Evolutionary conservation across 129 eudicot species (phyloP).

Genomic region (Tagetes patula): DNA sequence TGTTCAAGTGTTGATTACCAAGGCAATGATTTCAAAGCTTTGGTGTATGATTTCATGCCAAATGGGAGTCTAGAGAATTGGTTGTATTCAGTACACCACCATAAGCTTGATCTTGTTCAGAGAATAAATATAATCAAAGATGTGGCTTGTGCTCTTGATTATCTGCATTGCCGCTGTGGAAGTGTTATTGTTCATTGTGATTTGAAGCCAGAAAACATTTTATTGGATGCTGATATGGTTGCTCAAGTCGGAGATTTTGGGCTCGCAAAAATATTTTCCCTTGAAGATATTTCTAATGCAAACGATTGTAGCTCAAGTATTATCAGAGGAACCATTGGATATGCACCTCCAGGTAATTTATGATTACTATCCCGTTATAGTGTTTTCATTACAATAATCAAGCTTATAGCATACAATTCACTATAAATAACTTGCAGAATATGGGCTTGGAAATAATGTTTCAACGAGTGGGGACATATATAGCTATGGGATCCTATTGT

Average conservation of each 20-base stretch:
- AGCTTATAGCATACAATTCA: neutral
- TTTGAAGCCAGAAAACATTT: conserved; percentile 39
- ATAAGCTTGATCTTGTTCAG: conserved; percentile 18
- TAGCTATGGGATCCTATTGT: conserved; percentile 41
- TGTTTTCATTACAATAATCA: neutral
- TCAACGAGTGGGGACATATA: conserved; percentile 40
- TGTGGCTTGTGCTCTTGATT: conserved; percentile 44
- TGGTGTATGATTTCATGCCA: conserved; percentile 40
- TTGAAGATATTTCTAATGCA: neutral
- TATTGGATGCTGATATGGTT: conserved; percentile 41
- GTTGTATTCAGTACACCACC: conserved; percentile 20
- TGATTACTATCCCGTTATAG: neutral
- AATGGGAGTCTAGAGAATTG: conserved; percentile 38
- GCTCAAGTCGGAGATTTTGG: conserved; percentile 32
- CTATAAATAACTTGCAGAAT: conserved; percentile 29
- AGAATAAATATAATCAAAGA: conserved; percentile 33
- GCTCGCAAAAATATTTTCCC: conserved; percentile 28
- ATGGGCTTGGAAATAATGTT: conserved; percentile 36
- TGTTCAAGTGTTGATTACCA: conserved; percentile 44
- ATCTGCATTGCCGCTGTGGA: conserved; percentile 36
- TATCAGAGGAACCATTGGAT: conserved; percentile 35
- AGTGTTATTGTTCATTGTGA: conserved; percentile 36
- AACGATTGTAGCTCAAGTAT: conserved; percentile 16
- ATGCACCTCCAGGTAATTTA: conserved; percentile 32
- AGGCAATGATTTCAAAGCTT: conserved; percentile 41